Conservation (phyloP, 768 basidiomycete species). For the Dacryopinax spathularia region DNA sequence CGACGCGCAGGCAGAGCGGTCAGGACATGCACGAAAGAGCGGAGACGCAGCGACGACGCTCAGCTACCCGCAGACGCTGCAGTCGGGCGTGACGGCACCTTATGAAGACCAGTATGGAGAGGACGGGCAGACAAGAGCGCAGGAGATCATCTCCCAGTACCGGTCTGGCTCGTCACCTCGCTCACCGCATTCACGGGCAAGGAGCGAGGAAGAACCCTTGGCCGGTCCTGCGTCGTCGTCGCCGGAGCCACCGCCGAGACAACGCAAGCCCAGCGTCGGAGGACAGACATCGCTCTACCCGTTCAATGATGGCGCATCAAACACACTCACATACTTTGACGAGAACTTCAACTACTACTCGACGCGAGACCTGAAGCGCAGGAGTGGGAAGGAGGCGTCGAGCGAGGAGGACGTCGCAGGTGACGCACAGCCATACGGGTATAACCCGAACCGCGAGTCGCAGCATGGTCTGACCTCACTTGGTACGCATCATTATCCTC, state of each 20-base stretch:
- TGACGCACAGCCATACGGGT: slow-evolving; percentile 1
- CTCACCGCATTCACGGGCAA: neutral
- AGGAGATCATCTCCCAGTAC: slow-evolving; percentile 12
- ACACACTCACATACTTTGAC: slow-evolving; percentile 15
- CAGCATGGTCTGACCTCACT: neutral
- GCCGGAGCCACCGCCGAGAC: neutral
- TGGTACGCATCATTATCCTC: slow-evolving; percentile 1
- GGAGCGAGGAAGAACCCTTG: slow-evolving; percentile 2
- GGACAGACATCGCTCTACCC: neutral
- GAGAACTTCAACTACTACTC: slow-evolving; percentile 14
- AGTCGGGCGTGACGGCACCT: neutral
- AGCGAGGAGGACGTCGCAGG: neutral
- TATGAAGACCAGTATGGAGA: slow-evolving; percentile 6
- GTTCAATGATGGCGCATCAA: neutral
- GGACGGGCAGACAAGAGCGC: slow-evolving; percentile 13
- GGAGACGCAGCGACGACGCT: slow-evolving; percentile 6
- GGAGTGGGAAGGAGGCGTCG: neutral
- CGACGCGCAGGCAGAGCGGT: neutral
- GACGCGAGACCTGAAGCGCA: neutral
- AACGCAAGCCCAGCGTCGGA: neutral
- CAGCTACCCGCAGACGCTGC: slow-evolving; percentile 3
- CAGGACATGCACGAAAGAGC: neutral
- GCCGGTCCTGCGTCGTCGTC: neutral
- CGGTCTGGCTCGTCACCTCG: neutral
- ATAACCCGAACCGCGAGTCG: neutral